Evolutionary conservation across 2,329 filamentous ascomycete genomes (phyloP).

Genomic region (Leptoxyphium fumago): DNA sequence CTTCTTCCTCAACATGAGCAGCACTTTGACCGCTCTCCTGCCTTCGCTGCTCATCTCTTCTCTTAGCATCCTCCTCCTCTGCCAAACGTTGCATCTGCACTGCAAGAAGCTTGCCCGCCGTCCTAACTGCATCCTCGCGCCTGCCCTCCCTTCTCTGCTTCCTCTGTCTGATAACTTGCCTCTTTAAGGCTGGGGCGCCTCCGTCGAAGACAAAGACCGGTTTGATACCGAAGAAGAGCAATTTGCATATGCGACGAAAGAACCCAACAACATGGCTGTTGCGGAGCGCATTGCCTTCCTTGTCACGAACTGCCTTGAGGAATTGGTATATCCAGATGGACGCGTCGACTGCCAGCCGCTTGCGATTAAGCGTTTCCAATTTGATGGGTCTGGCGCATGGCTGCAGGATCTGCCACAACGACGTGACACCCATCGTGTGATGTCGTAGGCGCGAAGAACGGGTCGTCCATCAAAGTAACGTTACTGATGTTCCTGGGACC

Average conservation of each 20-base stretch:
- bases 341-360: constrained; percentile 90
- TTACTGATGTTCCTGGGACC: too few species aligned
- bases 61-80: constrained; percentile 65
- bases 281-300: constrained; percentile 89
- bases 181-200: constrained; percentile 77
- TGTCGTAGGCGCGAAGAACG: too few species aligned
- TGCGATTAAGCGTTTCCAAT: constrained; percentile 88
- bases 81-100: constrained; percentile 86
- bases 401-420: constrained; percentile 91
- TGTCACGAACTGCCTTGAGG: constrained; percentile 94
- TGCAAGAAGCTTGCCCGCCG: constrained; percentile 79
- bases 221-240: constrained; percentile 89
- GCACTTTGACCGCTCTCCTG: constrained; percentile 4
- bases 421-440: constrained; percentile 77
- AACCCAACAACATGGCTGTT: constrained; percentile 96
- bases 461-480: too few species aligned
- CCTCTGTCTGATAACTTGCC: constrained; percentile 70
- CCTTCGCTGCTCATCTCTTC: constrained; percentile 32
- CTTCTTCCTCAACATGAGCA: constrained; percentile 46
- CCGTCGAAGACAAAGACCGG: constrained; percentile 98
- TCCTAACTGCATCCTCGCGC: constrained; percentile 81
- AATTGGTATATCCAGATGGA: constrained; percentile 99
- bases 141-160: constrained; percentile 73
- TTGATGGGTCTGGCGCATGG: constrained; percentile 92
- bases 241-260: constrained; percentile 94